A percentile compares a stretch with the other conserved stretches of the same genome.
phyloP scores from a whole-genome alignment of 1,284 basidiomycete genomes.

The Cystodermella granulosa region DNA sequence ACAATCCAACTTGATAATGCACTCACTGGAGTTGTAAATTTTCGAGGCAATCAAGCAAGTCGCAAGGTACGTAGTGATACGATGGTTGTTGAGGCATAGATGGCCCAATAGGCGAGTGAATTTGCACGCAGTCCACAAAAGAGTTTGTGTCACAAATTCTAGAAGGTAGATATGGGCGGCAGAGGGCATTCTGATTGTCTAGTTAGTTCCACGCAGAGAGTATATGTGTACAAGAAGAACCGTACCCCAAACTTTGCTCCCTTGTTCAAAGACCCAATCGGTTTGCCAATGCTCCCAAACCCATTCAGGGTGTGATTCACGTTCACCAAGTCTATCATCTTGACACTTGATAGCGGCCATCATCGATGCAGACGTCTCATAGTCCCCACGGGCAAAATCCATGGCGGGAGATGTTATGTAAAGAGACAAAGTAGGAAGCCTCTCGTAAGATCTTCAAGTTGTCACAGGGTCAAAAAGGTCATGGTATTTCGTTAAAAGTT shows the following conservation, averaged over 20 bases:
- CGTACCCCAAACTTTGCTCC: conserved; percentile 68
- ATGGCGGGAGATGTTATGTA: conserved; percentile 63
- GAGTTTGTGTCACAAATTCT: conserved; percentile 60
- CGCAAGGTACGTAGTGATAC: conserved; percentile 59
- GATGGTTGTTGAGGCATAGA: conserved; percentile 63
- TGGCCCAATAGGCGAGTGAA: conserved; percentile 62
- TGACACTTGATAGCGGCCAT: conserved; percentile 69
- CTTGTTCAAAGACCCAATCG: conserved; percentile 61
- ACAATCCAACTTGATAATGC: not conserved
- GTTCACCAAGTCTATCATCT: conserved; percentile 55
- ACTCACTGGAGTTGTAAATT: conserved; percentile 62
- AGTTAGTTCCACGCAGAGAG: conserved; percentile 1
- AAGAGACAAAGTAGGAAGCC: conserved; percentile 53
- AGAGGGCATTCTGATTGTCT: conserved; percentile 53
- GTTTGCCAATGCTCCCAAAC: conserved; percentile 66
- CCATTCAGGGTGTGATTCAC: conserved; percentile 65
- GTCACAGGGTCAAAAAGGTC: no score
- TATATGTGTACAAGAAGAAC: not conserved
- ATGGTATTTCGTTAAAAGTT: no score
- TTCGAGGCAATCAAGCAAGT: conserved; percentile 59
- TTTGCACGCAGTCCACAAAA: conserved; percentile 65
- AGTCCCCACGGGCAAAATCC: conserved; percentile 55
- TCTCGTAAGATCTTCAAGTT: no score
- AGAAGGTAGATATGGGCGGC: conserved; percentile 57
- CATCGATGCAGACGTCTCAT: conserved; percentile 60